Evolutionary conservation across 805 yeast genomes (phyloP).

Genomic region (Lipomyces chichibuensis): DNA sequence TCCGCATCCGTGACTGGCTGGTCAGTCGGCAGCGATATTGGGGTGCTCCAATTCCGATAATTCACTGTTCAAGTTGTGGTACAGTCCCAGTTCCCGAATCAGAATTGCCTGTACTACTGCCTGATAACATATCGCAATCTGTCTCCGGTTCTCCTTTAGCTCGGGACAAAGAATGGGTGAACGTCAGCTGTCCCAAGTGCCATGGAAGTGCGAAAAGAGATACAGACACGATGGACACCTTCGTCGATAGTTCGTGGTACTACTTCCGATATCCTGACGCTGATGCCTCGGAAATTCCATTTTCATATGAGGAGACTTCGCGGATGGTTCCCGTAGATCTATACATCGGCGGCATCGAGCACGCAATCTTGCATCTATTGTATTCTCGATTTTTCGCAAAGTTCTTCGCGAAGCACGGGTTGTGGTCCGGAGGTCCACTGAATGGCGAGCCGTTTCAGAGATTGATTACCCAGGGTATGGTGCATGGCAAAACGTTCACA

Average conservation of each 20-base stretch:
- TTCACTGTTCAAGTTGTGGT: slow-evolving; percentile 87
- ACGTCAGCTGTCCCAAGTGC: slow-evolving; percentile 82
- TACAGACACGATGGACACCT: slow-evolving; percentile 98
- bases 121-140: slow-evolving; percentile 52
- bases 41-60: slow-evolving; percentile 98
- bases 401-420: slow-evolving; percentile 66
- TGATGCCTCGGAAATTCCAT: slow-evolving; percentile 59
- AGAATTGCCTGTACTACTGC: slow-evolving; percentile 81
- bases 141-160: slow-evolving; percentile 66
- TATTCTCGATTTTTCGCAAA: slow-evolving; percentile 86
- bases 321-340: slow-evolving; percentile 78
- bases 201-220: slow-evolving; percentile 72
- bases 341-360: slow-evolving; percentile 95
- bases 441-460: slow-evolving; percentile 79
- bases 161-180: slow-evolving; percentile 65
- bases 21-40: slow-evolving; percentile 93
- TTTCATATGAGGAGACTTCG: slow-evolving; percentile 55
- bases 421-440: slow-evolving; percentile 63
- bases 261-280: slow-evolving; percentile 83
- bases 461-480: slow-evolving; percentile 96
- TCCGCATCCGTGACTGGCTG: slow-evolving; percentile 86
- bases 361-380: slow-evolving; percentile 87
- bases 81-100: slow-evolving; percentile 88
- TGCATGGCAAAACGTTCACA: slow-evolving; percentile 81
- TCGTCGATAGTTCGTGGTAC: slow-evolving; percentile 98